phyloP scores from a whole-genome alignment of 306 rosid genomes.

The Vachellia pachyceras region DNA sequence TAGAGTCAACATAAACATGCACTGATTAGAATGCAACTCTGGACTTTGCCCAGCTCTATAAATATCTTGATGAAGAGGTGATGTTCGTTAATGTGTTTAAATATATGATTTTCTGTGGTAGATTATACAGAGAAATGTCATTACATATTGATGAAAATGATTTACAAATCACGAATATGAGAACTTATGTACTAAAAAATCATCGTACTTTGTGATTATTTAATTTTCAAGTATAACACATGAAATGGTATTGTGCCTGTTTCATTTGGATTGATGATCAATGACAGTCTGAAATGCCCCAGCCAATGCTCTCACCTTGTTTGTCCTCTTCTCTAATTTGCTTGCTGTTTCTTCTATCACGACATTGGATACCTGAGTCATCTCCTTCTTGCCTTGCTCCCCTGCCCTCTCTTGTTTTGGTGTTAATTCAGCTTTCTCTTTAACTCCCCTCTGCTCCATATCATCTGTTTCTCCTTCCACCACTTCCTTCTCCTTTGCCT shows the following conservation, averaged over 20 bases:
- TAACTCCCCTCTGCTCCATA: constrained; percentile 31
- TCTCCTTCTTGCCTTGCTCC: constrained; percentile 52
- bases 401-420: constrained; percentile 33
- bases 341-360: constrained; percentile 69
- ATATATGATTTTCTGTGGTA: neutral
- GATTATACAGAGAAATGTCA: neutral
- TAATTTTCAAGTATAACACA: neutral
- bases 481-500: constrained; percentile 28
- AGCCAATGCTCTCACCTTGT: constrained; percentile 82
- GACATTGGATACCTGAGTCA: constrained; percentile 60
- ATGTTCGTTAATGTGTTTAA: neutral
- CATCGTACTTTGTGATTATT: neutral
- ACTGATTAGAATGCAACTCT: neutral
- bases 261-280: constrained; percentile 75
- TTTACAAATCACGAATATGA: constrained; percentile 7
- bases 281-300: constrained; percentile 95
- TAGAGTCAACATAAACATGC: neutral
- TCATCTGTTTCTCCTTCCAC: constrained; percentile 32
- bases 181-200: neutral
- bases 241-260: neutral
- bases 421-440: constrained; percentile 32
- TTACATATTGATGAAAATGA: neutral
- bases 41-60: neutral
- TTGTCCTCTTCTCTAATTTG: constrained; percentile 68
- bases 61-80: neutral